These are phyloP conservation scores for Cutaneotrichosporon cavernicola DNA, from an alignment of 1,284 basidiomycete genomes.

Conservation along the genomic window DNA sequence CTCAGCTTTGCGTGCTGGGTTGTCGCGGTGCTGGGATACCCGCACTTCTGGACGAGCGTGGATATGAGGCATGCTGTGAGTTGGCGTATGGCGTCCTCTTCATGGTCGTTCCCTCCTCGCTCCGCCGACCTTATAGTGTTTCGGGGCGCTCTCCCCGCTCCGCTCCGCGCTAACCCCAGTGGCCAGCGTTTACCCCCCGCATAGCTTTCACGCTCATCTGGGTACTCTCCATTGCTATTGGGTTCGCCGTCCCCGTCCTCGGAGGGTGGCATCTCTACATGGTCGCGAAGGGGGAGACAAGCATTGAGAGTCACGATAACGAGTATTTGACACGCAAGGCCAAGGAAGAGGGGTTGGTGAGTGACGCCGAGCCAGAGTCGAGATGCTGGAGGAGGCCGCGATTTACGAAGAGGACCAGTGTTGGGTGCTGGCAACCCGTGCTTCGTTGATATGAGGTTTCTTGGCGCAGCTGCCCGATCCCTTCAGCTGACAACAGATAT, in stretches of 20 bases:
- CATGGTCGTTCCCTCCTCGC: not conserved
- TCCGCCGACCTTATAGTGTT: too few relatives aligned
- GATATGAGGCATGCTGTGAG: constrained; percentile 45
- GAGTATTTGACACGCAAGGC: constrained; percentile 72
- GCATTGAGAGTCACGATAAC: constrained; percentile 87
- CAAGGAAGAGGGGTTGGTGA: constrained; percentile 66
- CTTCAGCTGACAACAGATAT: constrained; percentile 57
- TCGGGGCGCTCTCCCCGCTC: too few relatives aligned
- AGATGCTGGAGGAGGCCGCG: not conserved
- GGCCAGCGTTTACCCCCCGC: constrained; percentile 67
- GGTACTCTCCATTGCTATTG: constrained; percentile 69
- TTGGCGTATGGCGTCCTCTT: not conserved
- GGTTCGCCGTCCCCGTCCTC: constrained; percentile 76
- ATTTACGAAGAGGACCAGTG: not conserved
- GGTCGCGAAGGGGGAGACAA: constrained; percentile 76
- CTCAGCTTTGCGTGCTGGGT: constrained; percentile 64
- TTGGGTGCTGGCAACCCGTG: too few relatives aligned
- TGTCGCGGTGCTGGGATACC: constrained; percentile 62
- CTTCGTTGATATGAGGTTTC: too few relatives aligned
- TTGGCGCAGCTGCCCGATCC: too few relatives aligned
- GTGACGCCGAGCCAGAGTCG: constrained; percentile 28
- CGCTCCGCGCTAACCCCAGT: constrained; percentile 50
- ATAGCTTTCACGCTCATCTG: constrained; percentile 71
- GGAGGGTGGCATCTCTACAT: constrained; percentile 75
- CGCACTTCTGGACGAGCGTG: constrained; percentile 61